These are phyloP conservation scores for Diaporthe vexans DNA, from an alignment of 2,329 filamentous ascomycete species.

Conservation along the genomic window DNA sequence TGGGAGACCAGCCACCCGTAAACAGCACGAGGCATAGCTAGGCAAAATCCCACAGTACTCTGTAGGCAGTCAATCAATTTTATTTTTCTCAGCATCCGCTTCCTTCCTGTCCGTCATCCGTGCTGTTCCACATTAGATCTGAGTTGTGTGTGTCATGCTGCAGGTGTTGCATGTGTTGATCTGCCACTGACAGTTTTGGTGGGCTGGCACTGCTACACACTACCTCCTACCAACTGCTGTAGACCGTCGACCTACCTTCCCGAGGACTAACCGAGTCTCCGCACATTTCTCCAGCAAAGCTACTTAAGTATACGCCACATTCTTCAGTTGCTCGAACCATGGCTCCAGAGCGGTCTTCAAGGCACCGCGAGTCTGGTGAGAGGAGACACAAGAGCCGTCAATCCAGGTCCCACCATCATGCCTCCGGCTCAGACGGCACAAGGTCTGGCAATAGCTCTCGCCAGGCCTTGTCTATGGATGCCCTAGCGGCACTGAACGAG, in stretches of 20 bases:
- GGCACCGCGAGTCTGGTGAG: slow-evolving; percentile 43
- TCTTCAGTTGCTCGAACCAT: slow-evolving; percentile 24
- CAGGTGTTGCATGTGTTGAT: slow-evolving; percentile 35
- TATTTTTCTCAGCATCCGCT: slow-evolving; percentile 15
- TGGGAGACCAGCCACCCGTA: slow-evolving; percentile 42
- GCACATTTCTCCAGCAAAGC: slow-evolving; percentile 7
- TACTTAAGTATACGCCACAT: slow-evolving; percentile 22
- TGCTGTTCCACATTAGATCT: slow-evolving; percentile 30
- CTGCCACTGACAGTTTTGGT: slow-evolving; percentile 27
- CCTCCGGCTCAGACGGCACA: slow-evolving; percentile 38
- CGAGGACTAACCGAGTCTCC: slow-evolving; percentile 25
- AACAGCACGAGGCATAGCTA: slow-evolving; percentile 21
- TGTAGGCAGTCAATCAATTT: slow-evolving; percentile 16
- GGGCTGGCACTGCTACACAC: slow-evolving; percentile 27
- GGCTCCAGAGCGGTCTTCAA: slow-evolving; percentile 40
- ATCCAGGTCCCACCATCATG: slow-evolving; percentile 41
- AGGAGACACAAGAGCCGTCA: slow-evolving; percentile 44
- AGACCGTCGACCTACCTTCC: slow-evolving; percentile 14
- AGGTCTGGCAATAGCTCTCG: slow-evolving; percentile 41
- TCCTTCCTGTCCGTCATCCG: slow-evolving; percentile 27
- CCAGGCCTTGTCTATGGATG: slow-evolving; percentile 47
- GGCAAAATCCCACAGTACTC: background rate
- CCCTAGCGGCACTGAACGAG: slow-evolving; percentile 47
- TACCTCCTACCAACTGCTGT: background rate
- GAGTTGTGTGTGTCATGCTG: slow-evolving; percentile 34